Evolutionary conservation across 148 eudicot genomes (phyloP).

Genomic region (Dianthus caryophyllus): DNA sequence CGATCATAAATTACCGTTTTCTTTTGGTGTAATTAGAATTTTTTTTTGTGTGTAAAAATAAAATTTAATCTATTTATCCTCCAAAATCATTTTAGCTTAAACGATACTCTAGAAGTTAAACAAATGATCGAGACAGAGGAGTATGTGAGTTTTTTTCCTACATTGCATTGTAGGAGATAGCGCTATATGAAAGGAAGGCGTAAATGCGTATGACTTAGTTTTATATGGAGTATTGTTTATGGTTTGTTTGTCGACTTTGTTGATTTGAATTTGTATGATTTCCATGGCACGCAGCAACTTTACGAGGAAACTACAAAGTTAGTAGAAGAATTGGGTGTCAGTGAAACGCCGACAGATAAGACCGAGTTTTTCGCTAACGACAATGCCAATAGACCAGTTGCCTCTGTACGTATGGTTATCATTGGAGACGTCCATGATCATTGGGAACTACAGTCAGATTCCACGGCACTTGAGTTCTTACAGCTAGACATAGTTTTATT

Average conservation of each 20-base stretch:
- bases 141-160: too few species aligned
- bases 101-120: too few species aligned
- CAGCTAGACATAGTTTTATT: conserved; percentile 88
- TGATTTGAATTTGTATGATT: not conserved
- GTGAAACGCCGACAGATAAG: not conserved
- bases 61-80: too few species aligned
- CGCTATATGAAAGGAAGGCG: too few species aligned
- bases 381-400: not conserved
- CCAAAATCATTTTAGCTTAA: too few species aligned
- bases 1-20: too few species aligned
- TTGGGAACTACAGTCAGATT: conserved; percentile 61
- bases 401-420: conserved; percentile 51
- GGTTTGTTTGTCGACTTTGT: not conserved
- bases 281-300: conserved; percentile 47
- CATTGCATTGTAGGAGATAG: too few species aligned
- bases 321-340: conserved; percentile 43
- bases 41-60: too few species aligned
- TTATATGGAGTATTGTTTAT: too few species aligned
- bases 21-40: too few species aligned
- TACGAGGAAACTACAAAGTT: conserved; percentile 51
- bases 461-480: conserved; percentile 63
- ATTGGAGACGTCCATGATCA: conserved; percentile 80
- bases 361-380: not conserved
- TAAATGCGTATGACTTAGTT: too few species aligned
- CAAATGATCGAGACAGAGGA: too few species aligned